Percentiles rank a stretch among this genome's conserved stretches.
These are phyloP conservation scores for Solidago caesia DNA, from an alignment of 129 eudicot genomes.

Conservation along the genomic window DNA sequence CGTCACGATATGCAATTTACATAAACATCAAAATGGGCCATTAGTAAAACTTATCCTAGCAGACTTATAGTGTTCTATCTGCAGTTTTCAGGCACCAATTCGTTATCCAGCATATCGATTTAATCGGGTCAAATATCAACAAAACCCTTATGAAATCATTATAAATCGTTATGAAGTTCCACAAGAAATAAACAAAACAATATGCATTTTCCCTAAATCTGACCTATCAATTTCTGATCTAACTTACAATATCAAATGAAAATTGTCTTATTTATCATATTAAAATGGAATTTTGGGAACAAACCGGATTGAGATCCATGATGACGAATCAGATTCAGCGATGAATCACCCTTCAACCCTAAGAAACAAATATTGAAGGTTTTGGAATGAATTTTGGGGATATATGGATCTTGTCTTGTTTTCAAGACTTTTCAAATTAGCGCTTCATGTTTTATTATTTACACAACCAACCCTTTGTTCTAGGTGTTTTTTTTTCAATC, in stretches of 20 bases:
- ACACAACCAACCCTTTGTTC: background rate
- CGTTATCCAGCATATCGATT: no score
- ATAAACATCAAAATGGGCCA: no score
- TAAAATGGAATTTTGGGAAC: background rate
- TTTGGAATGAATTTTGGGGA: conserved; percentile 27
- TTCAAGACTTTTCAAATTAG: background rate
- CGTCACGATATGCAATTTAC: no score
- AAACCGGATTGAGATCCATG: conserved; percentile 62
- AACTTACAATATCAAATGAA: background rate
- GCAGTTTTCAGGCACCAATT: no score
- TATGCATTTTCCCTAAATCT: conserved; percentile 22
- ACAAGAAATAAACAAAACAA: conserved; percentile 3
- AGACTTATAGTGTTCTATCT: no score
- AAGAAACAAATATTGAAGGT: background rate
- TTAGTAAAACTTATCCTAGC: no score
- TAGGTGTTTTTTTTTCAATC: no score
- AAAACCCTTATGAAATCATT: no score
- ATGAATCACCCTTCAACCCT: conserved; percentile 8
- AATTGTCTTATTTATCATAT: background rate
- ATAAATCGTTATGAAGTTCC: background rate
- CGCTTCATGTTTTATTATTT: background rate
- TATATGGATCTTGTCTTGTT: conserved; percentile 21
- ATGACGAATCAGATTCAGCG: conserved; percentile 18
- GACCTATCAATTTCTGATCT: conserved; percentile 11
- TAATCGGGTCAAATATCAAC: no score